Evolutionary conservation across 306 rosid genomes (phyloP).

Genomic region (Sechiopsis laciniata): DNA sequence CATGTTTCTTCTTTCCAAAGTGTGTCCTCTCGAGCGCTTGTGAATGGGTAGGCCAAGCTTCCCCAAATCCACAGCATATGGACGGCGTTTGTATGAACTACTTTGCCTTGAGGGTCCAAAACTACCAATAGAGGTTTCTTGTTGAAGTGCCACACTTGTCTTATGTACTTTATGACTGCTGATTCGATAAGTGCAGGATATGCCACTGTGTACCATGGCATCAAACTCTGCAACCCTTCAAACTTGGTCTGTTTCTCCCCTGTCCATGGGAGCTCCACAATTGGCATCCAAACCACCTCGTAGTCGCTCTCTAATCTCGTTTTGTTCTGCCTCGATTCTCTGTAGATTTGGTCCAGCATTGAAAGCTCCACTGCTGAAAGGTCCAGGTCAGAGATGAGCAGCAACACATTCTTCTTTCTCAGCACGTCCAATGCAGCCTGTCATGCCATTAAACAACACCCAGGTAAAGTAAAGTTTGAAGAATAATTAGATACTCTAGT

Average conservation of each 20-base stretch:
- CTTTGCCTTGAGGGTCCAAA: slow-evolving; percentile 51
- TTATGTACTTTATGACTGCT: slow-evolving; percentile 40
- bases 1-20: slow-evolving; percentile 59
- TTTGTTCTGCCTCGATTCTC: slow-evolving; percentile 36
- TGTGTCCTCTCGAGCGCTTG: slow-evolving; percentile 45
- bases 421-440: slow-evolving; percentile 55
- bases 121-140: slow-evolving; percentile 54
- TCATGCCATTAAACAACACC: neutral
- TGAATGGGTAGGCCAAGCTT: slow-evolving; percentile 55
- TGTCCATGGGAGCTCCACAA: slow-evolving; percentile 30
- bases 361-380: slow-evolving; percentile 40
- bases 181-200: slow-evolving; percentile 43
- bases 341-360: slow-evolving; percentile 50
- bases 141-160: slow-evolving; percentile 46
- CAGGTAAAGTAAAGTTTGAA: neutral
- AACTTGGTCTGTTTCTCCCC: slow-evolving; percentile 24
- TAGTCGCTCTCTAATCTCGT: slow-evolving; percentile 31
- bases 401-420: slow-evolving; percentile 53
- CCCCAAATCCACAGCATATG: slow-evolving; percentile 78
- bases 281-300: slow-evolving; percentile 56
- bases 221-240: slow-evolving; percentile 23
- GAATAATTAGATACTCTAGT: no score
- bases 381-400: slow-evolving; percentile 49
- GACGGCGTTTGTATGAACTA: slow-evolving; percentile 50
- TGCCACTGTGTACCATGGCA: slow-evolving; percentile 54